Conservation (phyloP, 2,329 filamentous ascomycete species). For the Trichocomaceae sp. region DNA sequence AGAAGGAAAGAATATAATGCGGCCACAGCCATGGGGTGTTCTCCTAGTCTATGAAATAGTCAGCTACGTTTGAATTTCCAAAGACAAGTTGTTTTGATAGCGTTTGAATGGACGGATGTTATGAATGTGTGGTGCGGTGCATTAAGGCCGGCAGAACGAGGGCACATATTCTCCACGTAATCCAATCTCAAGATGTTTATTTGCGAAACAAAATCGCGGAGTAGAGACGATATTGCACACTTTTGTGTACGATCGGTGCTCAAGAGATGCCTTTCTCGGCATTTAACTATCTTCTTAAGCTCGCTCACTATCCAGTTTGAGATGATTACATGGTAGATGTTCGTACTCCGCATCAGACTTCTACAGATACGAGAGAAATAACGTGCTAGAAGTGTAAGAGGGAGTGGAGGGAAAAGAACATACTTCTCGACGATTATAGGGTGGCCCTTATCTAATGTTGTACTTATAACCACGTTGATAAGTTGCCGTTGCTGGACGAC, state of each 20-base stretch:
- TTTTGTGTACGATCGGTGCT: constrained; percentile 8
- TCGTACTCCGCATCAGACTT: constrained; percentile 31
- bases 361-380: constrained; percentile 25
- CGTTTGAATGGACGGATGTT: not conserved
- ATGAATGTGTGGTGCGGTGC: not conserved
- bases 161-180: constrained; percentile 3
- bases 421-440: constrained; percentile 46
- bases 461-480: constrained; percentile 46
- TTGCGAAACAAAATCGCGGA: constrained; percentile 7
- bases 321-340: constrained; percentile 30
- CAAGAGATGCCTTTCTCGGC: constrained; percentile 7
- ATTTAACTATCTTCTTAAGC: constrained; percentile 14
- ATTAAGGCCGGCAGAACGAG: not conserved
- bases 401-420: constrained; percentile 24
- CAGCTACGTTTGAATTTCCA: constrained; percentile 17
- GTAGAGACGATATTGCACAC: constrained; percentile 8
- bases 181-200: constrained; percentile 8
- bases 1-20: constrained; percentile 44
- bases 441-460: constrained; percentile 40
- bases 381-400: constrained; percentile 20
- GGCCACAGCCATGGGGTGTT: constrained; percentile 43
- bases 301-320: constrained; percentile 24
- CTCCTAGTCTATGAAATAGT: constrained; percentile 37
- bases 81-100: constrained; percentile 25
- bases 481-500: constrained; percentile 53